Evolutionary conservation across 371 early-diverging fungal genomes (phyloP).

Genomic region (Rhizomucor pusillus): DNA sequence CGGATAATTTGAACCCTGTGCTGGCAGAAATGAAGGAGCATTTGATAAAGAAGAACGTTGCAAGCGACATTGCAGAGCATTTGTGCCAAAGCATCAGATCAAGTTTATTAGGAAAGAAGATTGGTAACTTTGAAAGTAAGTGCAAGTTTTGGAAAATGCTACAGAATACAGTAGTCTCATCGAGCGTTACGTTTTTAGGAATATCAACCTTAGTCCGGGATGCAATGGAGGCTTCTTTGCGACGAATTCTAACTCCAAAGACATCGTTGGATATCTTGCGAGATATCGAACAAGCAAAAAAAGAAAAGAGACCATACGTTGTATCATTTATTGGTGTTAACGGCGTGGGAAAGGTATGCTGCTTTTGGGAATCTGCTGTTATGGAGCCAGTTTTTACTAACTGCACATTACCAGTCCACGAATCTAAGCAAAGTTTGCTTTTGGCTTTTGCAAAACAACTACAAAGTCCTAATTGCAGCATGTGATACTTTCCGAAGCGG

Average conservation of each 20-base stretch:
- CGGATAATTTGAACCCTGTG: constrained; percentile 67
- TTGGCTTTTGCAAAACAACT: constrained; percentile 95
- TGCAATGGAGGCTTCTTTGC: constrained; percentile 78
- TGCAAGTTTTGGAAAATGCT: not conserved
- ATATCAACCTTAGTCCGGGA: constrained; percentile 69
- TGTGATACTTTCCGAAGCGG: constrained; percentile 99
- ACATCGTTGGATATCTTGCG: constrained; percentile 96
- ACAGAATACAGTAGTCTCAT: no score
- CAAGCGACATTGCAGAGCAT: constrained; percentile 85
- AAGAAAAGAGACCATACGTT: constrained; percentile 79
- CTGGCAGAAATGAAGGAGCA: constrained; percentile 87
- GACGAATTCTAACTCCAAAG: constrained; percentile 87
- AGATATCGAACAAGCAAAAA: constrained; percentile 78
- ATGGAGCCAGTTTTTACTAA: not conserved
- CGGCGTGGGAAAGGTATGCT: constrained; percentile 85
- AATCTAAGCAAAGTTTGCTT: constrained; percentile 98
- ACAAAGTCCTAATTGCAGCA: constrained; percentile 95
- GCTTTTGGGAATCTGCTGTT: not conserved
- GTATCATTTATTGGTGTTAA: constrained; percentile 99
- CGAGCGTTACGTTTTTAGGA: constrained; percentile 25
- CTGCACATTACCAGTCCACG: constrained; percentile 70
- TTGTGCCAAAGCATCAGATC: constrained; percentile 78
- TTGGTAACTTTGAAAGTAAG: constrained; percentile 76
- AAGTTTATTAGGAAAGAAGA: constrained; percentile 76
- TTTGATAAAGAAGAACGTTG: constrained; percentile 92